Evolutionary conservation across 495 filamentous ascomycete genomes (phyloP).

Genomic region (Monascus purpureus): DNA sequence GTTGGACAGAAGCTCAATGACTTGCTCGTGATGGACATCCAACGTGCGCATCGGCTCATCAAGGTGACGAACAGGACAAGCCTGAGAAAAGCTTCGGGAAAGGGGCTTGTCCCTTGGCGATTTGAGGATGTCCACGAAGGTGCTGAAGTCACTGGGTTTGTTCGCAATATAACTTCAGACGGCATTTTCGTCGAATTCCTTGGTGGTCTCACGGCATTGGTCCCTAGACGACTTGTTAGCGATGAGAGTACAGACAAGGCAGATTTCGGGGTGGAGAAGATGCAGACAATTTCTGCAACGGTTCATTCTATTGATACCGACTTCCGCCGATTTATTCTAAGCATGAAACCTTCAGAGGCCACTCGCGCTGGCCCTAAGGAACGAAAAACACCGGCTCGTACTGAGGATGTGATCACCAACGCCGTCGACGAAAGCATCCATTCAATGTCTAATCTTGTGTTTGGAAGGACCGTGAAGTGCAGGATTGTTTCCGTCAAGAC

Average conservation of each 20-base stretch:
- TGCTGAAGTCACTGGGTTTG: slow-evolving; percentile 59
- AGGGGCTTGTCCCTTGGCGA: slow-evolving; percentile 44
- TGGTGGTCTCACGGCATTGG: slow-evolving; percentile 58
- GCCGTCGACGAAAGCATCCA: slow-evolving; percentile 53
- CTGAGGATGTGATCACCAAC: slow-evolving; percentile 38
- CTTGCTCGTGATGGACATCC: slow-evolving; percentile 71
- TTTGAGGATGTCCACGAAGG: slow-evolving; percentile 61
- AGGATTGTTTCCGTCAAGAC: slow-evolving; percentile 66
- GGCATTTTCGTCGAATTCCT: slow-evolving; percentile 75
- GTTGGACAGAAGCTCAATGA: slow-evolving; percentile 69
- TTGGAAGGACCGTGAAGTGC: slow-evolving; percentile 68
- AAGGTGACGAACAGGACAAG: slow-evolving; percentile 66
- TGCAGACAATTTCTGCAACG: slow-evolving; percentile 55
- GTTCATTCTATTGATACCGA: slow-evolving; percentile 53
- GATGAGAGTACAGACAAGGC: slow-evolving; percentile 49
- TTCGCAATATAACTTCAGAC: slow-evolving; percentile 64
- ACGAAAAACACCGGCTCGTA: slow-evolving; percentile 12
- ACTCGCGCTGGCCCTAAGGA: slow-evolving; percentile 20
- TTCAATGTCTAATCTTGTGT: slow-evolving; percentile 50
- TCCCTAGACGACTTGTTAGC: slow-evolving; percentile 61
- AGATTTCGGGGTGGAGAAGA: slow-evolving; percentile 60
- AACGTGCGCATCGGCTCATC: slow-evolving; percentile 56
- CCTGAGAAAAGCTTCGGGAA: slow-evolving; percentile 59
- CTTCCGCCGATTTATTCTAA: slow-evolving; percentile 46
- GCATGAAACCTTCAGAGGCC: slow-evolving; percentile 33